Conservation (phyloP, 805 yeast genomes). For the Metschnikowia hibisci region DNA sequence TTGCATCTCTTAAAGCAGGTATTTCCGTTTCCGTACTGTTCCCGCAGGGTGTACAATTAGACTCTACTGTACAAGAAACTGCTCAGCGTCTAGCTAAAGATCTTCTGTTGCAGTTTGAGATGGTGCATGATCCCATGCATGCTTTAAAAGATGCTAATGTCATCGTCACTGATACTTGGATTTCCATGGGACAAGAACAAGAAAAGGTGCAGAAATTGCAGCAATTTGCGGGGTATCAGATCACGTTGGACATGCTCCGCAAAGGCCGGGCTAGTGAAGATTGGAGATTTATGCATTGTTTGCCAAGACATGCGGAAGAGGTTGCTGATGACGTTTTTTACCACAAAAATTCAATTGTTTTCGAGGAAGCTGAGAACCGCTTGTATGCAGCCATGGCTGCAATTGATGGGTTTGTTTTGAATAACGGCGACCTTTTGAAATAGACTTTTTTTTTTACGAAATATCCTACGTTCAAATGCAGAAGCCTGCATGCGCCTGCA, state of each 20-base stretch:
- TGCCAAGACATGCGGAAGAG: slow-evolving; percentile 94
- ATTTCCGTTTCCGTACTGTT: slow-evolving; percentile 81
- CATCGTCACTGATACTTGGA: slow-evolving; percentile 93
- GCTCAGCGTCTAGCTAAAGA: slow-evolving; percentile 50
- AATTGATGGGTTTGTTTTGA: slow-evolving; percentile 81
- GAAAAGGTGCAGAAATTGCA: slow-evolving; percentile 67
- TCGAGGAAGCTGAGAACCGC: slow-evolving; percentile 94
- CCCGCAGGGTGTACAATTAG: slow-evolving; percentile 70
- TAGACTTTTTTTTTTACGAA: slow-evolving; percentile 2
- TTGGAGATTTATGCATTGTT: slow-evolving; percentile 96
- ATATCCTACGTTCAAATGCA: too few species aligned
- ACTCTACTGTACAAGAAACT: slow-evolving; percentile 45
- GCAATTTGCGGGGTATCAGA: slow-evolving; percentile 85
- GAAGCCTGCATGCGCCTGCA: slow-evolving; percentile 1
- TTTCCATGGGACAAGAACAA: slow-evolving; percentile 95
- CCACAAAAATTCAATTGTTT: slow-evolving; percentile 73
- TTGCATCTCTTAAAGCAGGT: slow-evolving; percentile 82
- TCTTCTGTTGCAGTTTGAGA: slow-evolving; percentile 37
- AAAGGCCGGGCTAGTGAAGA: slow-evolving; percentile 54
- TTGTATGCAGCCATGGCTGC: slow-evolving; percentile 95
- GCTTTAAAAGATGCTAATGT: slow-evolving; percentile 77
- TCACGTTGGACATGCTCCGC: slow-evolving; percentile 59
- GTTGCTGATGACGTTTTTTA: slow-evolving; percentile 92
- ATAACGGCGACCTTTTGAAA: slow-evolving; percentile 27
- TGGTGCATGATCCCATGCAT: slow-evolving; percentile 66